A percentile compares a stretch with the other conserved stretches of the same genome.
phyloP scores from a whole-genome alignment of 2,329 filamentous ascomycete genomes.

The Cercospora sp. region DNA sequence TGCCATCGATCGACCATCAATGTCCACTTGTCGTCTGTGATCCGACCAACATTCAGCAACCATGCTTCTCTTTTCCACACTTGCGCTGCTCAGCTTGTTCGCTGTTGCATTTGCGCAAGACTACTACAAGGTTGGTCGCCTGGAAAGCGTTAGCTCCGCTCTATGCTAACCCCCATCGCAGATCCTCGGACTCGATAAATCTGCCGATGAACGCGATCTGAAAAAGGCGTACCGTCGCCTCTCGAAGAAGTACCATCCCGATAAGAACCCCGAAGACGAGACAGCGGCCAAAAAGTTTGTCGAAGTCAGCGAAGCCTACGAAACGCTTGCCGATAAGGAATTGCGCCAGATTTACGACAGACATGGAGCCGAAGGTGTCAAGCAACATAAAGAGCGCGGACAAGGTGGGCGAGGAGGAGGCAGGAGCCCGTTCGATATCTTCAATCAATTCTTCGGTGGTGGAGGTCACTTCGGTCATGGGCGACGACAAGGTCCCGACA shows the following conservation, averaged over 20 bases:
- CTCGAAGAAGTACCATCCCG: conserved; percentile 94
- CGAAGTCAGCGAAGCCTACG: conserved; percentile 91
- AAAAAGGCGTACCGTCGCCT: conserved; percentile 90
- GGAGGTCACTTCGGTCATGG: conserved; percentile 70
- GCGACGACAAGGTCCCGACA: conserved; percentile 79
- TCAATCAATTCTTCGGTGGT: conserved; percentile 94
- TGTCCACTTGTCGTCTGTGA: conserved; percentile 14
- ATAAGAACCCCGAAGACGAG: conserved; percentile 90
- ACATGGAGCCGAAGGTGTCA: conserved; percentile 86
- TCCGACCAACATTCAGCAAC: conserved; percentile 15
- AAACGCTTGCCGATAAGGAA: conserved; percentile 77
- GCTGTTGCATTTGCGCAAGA: conserved; percentile 59
- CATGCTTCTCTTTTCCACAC: conserved; percentile 47
- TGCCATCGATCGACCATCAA: conserved; percentile 19
- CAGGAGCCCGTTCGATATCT: conserved; percentile 93
- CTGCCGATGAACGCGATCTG: conserved; percentile 81
- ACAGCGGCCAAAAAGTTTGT: conserved; percentile 88
- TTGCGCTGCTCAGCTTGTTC: conserved; percentile 47
- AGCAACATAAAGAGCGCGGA: conserved; percentile 74
- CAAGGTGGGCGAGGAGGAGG: conserved; percentile 57
- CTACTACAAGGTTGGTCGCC: conserved; percentile 66
- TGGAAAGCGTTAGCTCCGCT: too few species aligned
- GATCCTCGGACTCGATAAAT: conserved; percentile 76
- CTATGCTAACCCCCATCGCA: too few species aligned
- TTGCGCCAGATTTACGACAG: conserved; percentile 89